Conservation (phyloP, 2,329 filamentous ascomycete species). For the Apiospora hydei region DNA sequence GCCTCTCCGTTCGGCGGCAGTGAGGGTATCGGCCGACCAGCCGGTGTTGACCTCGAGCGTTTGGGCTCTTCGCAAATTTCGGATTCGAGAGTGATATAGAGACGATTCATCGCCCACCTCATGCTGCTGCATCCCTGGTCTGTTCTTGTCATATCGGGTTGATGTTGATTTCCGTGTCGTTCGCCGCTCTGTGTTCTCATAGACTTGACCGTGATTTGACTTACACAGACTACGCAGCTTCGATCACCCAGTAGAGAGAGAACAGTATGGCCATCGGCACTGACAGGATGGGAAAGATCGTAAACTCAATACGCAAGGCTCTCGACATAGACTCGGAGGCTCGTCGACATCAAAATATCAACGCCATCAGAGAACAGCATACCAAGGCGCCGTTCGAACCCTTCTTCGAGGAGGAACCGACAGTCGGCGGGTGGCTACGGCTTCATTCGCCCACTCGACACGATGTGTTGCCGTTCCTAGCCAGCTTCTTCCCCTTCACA, state of each 20-base stretch:
- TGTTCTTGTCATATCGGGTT: background rate
- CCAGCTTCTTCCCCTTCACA: slow-evolving; percentile 83
- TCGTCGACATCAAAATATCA: background rate
- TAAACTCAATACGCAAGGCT: background rate
- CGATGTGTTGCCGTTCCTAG: slow-evolving; percentile 67
- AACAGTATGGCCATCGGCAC: background rate
- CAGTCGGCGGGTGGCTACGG: slow-evolving; percentile 73
- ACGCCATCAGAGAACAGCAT: background rate
- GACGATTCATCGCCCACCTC: background rate
- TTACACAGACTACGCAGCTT: background rate
- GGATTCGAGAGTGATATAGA: background rate
- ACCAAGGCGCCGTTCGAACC: slow-evolving; percentile 62
- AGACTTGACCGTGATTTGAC: background rate
- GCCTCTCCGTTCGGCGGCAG: background rate
- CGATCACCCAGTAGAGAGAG: background rate
- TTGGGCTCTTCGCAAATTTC: background rate
- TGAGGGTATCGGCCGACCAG: background rate
- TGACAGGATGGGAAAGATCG: background rate
- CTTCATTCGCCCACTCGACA: slow-evolving; percentile 66
- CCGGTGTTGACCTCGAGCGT: background rate
- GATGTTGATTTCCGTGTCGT: background rate
- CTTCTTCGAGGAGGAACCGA: slow-evolving; percentile 85
- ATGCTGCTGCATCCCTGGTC: background rate
- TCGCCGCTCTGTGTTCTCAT: background rate
- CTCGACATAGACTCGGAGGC: background rate